A percentile compares a stretch with the other conserved stretches of the same genome.
Evolutionary conservation across 2,329 filamentous ascomycete genomes (phyloP).

Genomic region (Cercospora sp.): DNA sequence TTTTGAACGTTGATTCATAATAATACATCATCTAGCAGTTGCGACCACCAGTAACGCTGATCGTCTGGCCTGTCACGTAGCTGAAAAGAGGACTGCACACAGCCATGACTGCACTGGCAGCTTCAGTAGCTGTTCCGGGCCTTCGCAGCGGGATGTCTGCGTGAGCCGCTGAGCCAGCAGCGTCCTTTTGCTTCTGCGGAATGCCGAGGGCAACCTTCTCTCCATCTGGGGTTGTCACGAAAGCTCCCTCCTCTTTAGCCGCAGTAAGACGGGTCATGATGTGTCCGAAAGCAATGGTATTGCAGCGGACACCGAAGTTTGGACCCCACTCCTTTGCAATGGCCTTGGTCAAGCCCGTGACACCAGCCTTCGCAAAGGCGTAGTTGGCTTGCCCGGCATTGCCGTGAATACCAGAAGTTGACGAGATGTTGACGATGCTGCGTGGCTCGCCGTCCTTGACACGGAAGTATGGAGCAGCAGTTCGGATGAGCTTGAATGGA

Average conservation of each 20-base stretch:
- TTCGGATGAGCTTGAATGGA: slow-evolving; percentile 79
- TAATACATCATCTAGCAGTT: slow-evolving; percentile 51
- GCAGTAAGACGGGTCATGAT: slow-evolving; percentile 79
- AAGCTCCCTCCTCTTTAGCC: slow-evolving; percentile 80
- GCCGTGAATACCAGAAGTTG: slow-evolving; percentile 77
- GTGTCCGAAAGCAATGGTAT: slow-evolving; percentile 81
- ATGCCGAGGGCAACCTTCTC: slow-evolving; percentile 74
- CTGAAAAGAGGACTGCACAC: slow-evolving; percentile 79
- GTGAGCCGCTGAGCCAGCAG: slow-evolving; percentile 39
- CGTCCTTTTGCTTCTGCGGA: slow-evolving; percentile 58
- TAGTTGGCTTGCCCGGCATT: slow-evolving; percentile 94
- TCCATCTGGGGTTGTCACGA: slow-evolving; percentile 73
- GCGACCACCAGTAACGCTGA: slow-evolving; percentile 78
- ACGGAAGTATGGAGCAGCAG: slow-evolving; percentile 81
- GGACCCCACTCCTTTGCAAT: slow-evolving; percentile 92
- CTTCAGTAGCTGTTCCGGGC: slow-evolving; percentile 76
- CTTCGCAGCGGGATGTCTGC: slow-evolving; percentile 75
- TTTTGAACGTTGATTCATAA: background rate
- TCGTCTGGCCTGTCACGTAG: slow-evolving; percentile 84
- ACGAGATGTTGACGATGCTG: slow-evolving; percentile 79
- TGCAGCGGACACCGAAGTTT: slow-evolving; percentile 75
- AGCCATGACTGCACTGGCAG: slow-evolving; percentile 73
- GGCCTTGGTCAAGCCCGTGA: slow-evolving; percentile 80
- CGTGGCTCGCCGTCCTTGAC: slow-evolving; percentile 79
- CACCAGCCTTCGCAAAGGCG: slow-evolving; percentile 77